Evolutionary conservation across 331 rosid species (phyloP), one percentile per base, ranked within the genome.

Genomic region (Rosa hybrid): DNA sequence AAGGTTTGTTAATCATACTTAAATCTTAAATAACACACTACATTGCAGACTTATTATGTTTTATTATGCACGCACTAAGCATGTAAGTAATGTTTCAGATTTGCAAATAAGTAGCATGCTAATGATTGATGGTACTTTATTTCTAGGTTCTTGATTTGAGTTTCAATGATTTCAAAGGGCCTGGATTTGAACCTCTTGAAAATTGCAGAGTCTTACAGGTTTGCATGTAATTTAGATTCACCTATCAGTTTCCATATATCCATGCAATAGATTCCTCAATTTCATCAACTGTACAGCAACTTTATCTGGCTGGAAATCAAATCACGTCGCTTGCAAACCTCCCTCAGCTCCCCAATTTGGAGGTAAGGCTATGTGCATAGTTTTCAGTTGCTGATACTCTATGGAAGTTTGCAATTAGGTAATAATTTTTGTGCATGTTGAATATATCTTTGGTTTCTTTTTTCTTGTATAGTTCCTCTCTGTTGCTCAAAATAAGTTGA

Each of bases 271-370:
- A 63, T 41, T 59, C 71, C 49, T 76, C 67, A 49, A 71, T 67
- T 72, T 84, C 69, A 25, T 77, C 10, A 82, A 84, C 76, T 30
- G 72, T 86, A 76, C 76, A 96, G 99, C 99, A 96, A 93, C 91
- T 96, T 53, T 96, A 96, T 86, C 97, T 96, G 82, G 97, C 99
- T 85, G 99, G 99, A 77, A 96, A 96, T 83, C 99, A 96, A 87
- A 92, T 96, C 84, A 96, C 98, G 13, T 93, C 99, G 65, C 85
- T 96, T 86, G 96, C 92, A 72, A 96, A 97, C 90, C 97, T 96
- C 64, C 99, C 99, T 0, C 97, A 86, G 76, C 97, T 96, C 83
- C 97, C 97, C 68, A 96, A 93, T 89, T 88, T 96, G 91, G 98
- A 96, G 99, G 99, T 90, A 88, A 74, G 68, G 87, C 73, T 82